Base-by-base conservation (phyloP, 148 eudicot genomes). In the Silene uniflora region DNA sequence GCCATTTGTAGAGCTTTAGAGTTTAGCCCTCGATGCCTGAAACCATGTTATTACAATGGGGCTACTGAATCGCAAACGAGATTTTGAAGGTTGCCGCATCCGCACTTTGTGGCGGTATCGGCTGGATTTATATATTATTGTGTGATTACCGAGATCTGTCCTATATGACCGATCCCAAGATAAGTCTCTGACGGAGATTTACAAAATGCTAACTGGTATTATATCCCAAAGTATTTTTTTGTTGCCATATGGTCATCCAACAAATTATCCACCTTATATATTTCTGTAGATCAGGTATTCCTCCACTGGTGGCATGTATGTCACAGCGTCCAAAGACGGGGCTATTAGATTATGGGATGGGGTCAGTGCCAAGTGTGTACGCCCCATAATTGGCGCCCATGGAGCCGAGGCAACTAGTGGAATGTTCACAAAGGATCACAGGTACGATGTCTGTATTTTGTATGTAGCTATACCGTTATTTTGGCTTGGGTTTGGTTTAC, bases 301-400 rank as follows among this genome's bases (percentile, higher is more conserved):
- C 29, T 74, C 87, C 24, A 89, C 84, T 49, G 97, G 97, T 21
- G 90, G 85, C 77, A 87, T 92, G 91, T 92, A 92, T 78, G 95
- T 86, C 69, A 92, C 97, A 21, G 97, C 95, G 62, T 92, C 95
- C 23, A 92, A 92, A 89, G 97, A 92, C 79, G 95, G 97, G 77
- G 88, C 89, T 67, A 85, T 92, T 80, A 80, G 95, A 73, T 69
- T 92, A 76, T 90, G 97, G 95, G 94, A 92, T 79, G 97, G 95
- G 69, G 88, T 89, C 47, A 92, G 86, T 74, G 88, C 90, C 76
- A 86, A 82, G 69, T 89, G 92, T 72, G 90, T 89, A 14, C 91
- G 97, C 52, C 72, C 89, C 32, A 85, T 92, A 69, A 71, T 74
- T 65, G 85, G 89, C 64, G 97, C 97, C 35, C 95, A 92, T 84